Percentiles rank a stretch among this genome's conserved stretches.
Conservation (phyloP, 495 filamentous ascomycete species). For the Xylaria flabelliformis region DNA sequence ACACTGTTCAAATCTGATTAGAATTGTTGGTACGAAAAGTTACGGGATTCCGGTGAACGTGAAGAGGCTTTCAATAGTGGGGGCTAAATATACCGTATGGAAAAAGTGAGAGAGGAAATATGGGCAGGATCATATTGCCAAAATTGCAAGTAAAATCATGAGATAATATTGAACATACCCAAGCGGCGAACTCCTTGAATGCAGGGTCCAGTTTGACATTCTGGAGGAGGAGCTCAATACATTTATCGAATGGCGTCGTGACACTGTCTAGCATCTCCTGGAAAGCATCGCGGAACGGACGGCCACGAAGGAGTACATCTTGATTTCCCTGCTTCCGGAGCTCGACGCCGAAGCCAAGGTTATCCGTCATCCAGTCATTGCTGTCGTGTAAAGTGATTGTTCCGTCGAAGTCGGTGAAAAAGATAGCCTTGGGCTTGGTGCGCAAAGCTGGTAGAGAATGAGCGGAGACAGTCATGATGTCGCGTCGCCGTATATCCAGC, state of each 20-base stretch:
- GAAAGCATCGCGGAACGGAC: slow-evolving; percentile 84
- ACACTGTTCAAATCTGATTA: slow-evolving; percentile 16
- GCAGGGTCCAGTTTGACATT: slow-evolving; percentile 88
- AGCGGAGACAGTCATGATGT: slow-evolving; percentile 28
- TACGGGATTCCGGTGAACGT: neutral
- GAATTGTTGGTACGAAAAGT: neutral
- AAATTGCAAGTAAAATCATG: neutral
- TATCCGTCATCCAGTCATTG: slow-evolving; percentile 96
- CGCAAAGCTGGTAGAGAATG: slow-evolving; percentile 59
- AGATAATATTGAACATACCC: slow-evolving; percentile 51
- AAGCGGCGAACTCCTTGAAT: slow-evolving; percentile 86
- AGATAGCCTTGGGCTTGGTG: slow-evolving; percentile 81
- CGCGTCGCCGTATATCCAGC: neutral
- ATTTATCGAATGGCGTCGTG: slow-evolving; percentile 77
- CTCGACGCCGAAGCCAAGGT: slow-evolving; percentile 77
- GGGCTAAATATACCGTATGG: neutral
- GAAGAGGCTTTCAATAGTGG: neutral
- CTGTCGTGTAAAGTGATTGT: slow-evolving; percentile 91
- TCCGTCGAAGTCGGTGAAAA: slow-evolving; percentile 98
- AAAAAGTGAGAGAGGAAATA: too few species aligned
- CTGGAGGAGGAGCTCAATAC: slow-evolving; percentile 72
- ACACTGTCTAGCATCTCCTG: slow-evolving; percentile 85
- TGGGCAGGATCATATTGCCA: neutral
- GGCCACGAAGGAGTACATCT: slow-evolving; percentile 70
- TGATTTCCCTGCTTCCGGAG: slow-evolving; percentile 70